Evolutionary conservation across 257 asterid species (phyloP), one percentile per base, ranked within the genome.

Genomic region (Solanum clarkiae): DNA sequence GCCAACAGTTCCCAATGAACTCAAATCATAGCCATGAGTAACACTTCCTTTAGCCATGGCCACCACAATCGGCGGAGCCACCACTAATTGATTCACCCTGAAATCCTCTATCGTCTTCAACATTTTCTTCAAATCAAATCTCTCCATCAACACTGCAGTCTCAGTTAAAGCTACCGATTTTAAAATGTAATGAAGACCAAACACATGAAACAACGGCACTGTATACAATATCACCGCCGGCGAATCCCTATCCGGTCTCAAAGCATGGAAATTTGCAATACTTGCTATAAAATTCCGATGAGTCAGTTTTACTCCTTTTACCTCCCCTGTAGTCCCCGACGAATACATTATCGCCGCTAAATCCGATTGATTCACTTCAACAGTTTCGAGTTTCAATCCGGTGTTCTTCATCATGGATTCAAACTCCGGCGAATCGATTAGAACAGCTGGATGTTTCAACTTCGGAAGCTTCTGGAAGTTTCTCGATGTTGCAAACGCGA

Each of bases 271-370:
- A 66, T 53, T 62, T 16, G 92, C 90, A 51, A 68, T 49, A 1
- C 49, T n/a, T 1, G 92, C 89, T 13, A 93, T 92, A 14, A 93
- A 90, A 44, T 92, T 93, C 85, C 91, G 87, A 72, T 91, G 94
- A 84, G 91, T 88, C 26, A 92, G 11, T 24, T 80, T 88, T 59
- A 92, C 95, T 44, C 94, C 95, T 62, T 93, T 93, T 81, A 87
- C 90, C 40, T 57, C 80, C 71, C 97, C 97, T 22, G 94, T 92
- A n/a, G 95, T 93, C 51, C 97, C 94, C 6, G 94, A 92, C 10
- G 97, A 93, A 66, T 87, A 93, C 42, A 93, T 82, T 53, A 93
- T 89, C 56, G 92, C 95, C 59, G 95, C 95, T 13, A 93, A 84
- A 68, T 91, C 93, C 26, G 84, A 75, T 68, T 92, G 94, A 17